Evolutionary conservation across 192 early-diverging fungal species (phyloP).

Genomic region (Linnemannia elongata): DNA sequence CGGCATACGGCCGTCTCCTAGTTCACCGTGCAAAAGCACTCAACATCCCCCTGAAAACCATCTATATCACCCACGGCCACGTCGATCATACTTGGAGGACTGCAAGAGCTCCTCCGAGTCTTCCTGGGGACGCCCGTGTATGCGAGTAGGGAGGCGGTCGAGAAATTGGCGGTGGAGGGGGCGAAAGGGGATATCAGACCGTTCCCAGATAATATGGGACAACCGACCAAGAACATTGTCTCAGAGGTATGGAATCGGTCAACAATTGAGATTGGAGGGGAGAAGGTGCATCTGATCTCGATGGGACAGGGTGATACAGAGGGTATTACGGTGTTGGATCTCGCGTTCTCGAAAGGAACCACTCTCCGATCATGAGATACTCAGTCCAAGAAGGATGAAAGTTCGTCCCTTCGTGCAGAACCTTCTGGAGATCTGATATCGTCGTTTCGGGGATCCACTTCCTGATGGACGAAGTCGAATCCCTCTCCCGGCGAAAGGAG

Average conservation of each 20-base stretch:
- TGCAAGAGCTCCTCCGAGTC: background rate
- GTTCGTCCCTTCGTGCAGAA: background rate
- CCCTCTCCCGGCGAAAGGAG: background rate
- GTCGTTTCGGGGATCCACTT: background rate
- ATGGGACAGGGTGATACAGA: background rate
- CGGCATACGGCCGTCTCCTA: background rate
- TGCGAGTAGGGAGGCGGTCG: background rate
- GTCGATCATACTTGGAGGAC: background rate
- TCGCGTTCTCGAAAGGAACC: conserved; percentile 6
- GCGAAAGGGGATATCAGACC: background rate
- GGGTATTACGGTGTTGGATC: background rate
- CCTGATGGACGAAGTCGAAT: conserved; percentile 8
- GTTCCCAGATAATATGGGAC: background rate
- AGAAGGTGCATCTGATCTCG: background rate
- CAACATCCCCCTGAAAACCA: background rate
- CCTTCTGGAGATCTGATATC: background rate
- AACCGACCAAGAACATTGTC: background rate
- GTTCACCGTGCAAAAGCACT: background rate
- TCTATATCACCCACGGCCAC: conserved; percentile 2
- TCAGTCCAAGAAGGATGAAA: background rate
- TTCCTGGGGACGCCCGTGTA: background rate
- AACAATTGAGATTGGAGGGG: no score
- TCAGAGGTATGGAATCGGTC: no score
- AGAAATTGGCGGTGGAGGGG: background rate
- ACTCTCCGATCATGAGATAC: background rate